Percentiles rank a stretch among this genome's conserved stretches.
Conservation (phyloP, 2,329 filamentous ascomycete genomes). For the Penicillium sp. region DNA sequence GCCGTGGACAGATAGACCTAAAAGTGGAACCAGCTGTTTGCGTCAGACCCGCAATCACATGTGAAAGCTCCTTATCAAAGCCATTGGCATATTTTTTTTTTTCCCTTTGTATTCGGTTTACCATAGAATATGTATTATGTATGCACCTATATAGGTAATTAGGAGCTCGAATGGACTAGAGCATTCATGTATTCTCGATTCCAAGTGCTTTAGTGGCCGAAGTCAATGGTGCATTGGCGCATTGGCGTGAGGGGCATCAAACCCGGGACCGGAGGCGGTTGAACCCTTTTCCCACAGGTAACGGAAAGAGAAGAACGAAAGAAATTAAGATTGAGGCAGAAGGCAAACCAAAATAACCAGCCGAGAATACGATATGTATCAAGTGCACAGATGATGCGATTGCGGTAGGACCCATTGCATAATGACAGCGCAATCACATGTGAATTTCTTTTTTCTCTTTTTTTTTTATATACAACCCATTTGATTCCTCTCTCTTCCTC, state of each 20-base stretch:
- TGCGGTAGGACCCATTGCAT: slow-evolving; percentile 24
- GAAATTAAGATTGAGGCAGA: slow-evolving; percentile 5
- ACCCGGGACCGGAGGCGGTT: background rate
- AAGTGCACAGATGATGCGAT: slow-evolving; percentile 15
- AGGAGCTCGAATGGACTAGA: background rate
- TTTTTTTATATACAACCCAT: background rate
- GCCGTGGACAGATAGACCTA: background rate
- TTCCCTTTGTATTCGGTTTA: background rate
- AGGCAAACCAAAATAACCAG: background rate
- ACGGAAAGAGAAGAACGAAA: background rate
- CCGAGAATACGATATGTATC: slow-evolving; percentile 7
- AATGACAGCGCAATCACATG: slow-evolving; percentile 27
- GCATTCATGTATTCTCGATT: no score
- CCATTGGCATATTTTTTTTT: background rate
- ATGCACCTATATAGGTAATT: background rate
- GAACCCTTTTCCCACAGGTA: background rate
- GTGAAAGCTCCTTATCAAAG: slow-evolving; percentile 24
- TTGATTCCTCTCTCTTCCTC: slow-evolving; percentile 1
- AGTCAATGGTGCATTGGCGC: slow-evolving; percentile 4
- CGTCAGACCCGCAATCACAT: slow-evolving; percentile 38
- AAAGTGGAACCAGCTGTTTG: slow-evolving; percentile 7
- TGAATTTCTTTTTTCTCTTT: slow-evolving; percentile 17
- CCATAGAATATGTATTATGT: background rate
- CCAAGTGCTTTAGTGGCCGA: background rate
- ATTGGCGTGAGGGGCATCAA: background rate